Evolutionary conservation across 257 asterid genomes (phyloP).

Genomic region (Mitragyna speciosa): DNA sequence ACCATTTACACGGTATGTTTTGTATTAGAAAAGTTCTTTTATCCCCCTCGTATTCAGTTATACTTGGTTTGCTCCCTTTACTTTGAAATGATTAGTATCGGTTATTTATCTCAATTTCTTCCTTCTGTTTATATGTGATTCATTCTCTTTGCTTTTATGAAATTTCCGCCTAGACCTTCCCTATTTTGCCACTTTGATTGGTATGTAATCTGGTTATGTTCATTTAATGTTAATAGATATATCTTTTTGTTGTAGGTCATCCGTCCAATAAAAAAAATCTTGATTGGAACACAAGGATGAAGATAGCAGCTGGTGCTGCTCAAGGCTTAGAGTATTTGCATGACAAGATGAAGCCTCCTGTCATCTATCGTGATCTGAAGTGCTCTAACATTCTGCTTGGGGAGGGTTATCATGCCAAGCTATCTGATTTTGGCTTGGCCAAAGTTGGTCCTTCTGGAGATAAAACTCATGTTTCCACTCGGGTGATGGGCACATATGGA

Average conservation of each 20-base stretch:
- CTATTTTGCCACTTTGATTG: not conserved
- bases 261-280: slow-evolving; percentile 34
- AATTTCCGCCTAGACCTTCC: not conserved
- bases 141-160: not conserved
- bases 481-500: slow-evolving; percentile 95
- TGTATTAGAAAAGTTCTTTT: not conserved
- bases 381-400: slow-evolving; percentile 77
- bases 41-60: not conserved
- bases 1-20: slow-evolving; percentile 63
- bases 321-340: slow-evolving; percentile 82
- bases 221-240: slow-evolving; percentile 8
- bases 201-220: not conserved
- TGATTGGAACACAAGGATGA: slow-evolving; percentile 79
- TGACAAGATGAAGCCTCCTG: slow-evolving; percentile 63
- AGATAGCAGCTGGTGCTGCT: slow-evolving; percentile 87
- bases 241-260: slow-evolving; percentile 31
- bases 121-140: not conserved
- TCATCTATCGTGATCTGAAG: slow-evolving; percentile 80
- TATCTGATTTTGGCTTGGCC: slow-evolving; percentile 91
- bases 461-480: slow-evolving; percentile 73
- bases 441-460: slow-evolving; percentile 77
- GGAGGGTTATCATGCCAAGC: slow-evolving; percentile 61
- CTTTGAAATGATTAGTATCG: not conserved
- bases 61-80: not conserved
- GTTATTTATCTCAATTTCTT: not conserved